Evolutionary conservation across 2,329 filamentous ascomycete genomes (phyloP), one percentile per base, ranked within the genome.

Genomic region (Amesomyces nigricolor): DNA sequence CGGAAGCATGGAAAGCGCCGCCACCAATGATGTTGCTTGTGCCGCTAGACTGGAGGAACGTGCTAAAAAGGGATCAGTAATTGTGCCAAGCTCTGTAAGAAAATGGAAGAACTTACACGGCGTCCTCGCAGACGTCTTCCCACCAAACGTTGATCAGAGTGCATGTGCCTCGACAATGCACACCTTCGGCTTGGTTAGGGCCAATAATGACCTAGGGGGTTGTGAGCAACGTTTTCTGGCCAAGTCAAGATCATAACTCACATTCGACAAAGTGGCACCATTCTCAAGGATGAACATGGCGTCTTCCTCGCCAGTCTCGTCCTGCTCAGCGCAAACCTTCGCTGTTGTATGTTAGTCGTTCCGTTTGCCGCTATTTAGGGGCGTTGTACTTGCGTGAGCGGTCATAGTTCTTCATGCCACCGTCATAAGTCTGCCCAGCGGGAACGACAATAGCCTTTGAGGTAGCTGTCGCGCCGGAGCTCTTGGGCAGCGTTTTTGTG

Each of bases 91-190:
- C 10, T 4, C 6, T 37, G 4, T 2, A 14, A 26, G 22, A 11
- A 14, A 17, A 9, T 10, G 17, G 10, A 29, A 19, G 26, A 1
- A 29, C 44, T 5, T 56, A 56, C 54, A 57, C 29, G n/a, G 55
- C 55, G 19, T 58, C 56, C 30, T 58, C 56, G 44, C 56, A 58
- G n/a, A 58, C 56, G 13, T 54, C 47, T 13, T 54, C 8, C 43
- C 48, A 58, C 56, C 56, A 58, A n/a, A 58, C 51, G 45, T 58
- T 54, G 43, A 54, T 48, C 35, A 58, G 43, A n/a, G 42, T 54
- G 51, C 54, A 58, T 5, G 43, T 47, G 47, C 56, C 56, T 47
- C 47, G 51, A 47, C 56, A 58, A 46, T 58, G 56, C 2, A 57
- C 51, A 16, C 56, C 56, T 44, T 58, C 56, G 6, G 51, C 56